Percentiles rank a stretch among this genome's conserved stretches.
Evolutionary conservation across 2,329 filamentous ascomycete species (phyloP).

Genomic region (Neurospora sp.): DNA sequence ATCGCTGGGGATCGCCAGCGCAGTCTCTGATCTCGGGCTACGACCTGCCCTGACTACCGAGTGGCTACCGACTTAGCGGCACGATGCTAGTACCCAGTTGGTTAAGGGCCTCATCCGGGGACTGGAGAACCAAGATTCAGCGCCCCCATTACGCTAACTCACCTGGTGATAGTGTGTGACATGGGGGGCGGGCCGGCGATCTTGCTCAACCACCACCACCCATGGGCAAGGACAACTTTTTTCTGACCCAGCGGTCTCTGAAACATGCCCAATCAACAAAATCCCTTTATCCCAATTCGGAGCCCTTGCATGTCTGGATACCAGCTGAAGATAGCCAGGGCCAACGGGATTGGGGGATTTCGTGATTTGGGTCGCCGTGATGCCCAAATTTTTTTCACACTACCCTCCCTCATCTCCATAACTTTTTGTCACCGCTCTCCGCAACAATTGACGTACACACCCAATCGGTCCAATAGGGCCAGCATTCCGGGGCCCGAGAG

Average conservation of each 20-base stretch:
- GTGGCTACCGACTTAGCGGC: not conserved
- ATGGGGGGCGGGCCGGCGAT: not conserved
- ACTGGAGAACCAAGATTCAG: not conserved
- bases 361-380: not conserved
- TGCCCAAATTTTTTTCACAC: not conserved
- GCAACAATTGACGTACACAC: not conserved
- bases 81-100: not conserved
- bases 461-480: not conserved
- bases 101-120: not conserved
- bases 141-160: not conserved
- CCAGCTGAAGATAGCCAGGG: not conserved
- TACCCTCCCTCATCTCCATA: not conserved
- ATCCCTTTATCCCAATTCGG: not conserved
- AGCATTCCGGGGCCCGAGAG: not conserved
- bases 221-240: not conserved
- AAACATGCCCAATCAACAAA: not conserved
- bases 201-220: not conserved
- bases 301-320: not conserved
- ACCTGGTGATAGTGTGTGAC: not conserved
- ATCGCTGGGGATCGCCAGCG: not conserved
- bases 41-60: not conserved
- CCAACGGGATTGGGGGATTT: not conserved
- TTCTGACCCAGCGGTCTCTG: not conserved
- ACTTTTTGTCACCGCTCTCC: not conserved
- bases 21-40: not conserved